phyloP scores from a whole-genome alignment of 2,329 filamentous ascomycete genomes.

The Phialemoniopsis sp. region DNA sequence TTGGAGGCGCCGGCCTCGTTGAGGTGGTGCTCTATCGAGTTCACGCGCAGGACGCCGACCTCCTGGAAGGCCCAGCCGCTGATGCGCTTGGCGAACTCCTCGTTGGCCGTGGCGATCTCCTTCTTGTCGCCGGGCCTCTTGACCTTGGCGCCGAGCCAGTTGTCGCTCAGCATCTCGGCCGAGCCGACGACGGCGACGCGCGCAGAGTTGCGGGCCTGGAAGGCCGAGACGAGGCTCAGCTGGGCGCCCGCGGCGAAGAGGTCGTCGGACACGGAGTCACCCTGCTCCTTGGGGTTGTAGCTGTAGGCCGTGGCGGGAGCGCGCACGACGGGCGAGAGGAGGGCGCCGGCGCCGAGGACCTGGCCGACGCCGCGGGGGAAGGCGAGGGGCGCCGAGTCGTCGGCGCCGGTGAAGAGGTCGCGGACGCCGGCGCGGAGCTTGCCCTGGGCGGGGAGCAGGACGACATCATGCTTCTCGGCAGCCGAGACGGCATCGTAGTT shows the following conservation, averaged over 20 bases:
- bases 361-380: constrained; percentile 80
- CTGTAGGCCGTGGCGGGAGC: constrained; percentile 84
- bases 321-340: constrained; percentile 77
- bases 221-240: constrained; percentile 74
- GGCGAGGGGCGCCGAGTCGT: constrained; percentile 59
- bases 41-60: constrained; percentile 81
- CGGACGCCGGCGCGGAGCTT: constrained; percentile 64
- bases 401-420: constrained; percentile 66
- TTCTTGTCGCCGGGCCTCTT: constrained; percentile 49
- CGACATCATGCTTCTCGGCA: constrained; percentile 79
- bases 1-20: constrained; percentile 49
- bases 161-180: constrained; percentile 80
- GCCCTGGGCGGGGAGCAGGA: constrained; percentile 69
- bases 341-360: constrained; percentile 70
- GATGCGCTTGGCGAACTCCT: constrained; percentile 78
- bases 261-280: constrained; percentile 71
- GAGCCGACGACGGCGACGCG: constrained; percentile 83
- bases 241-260: constrained; percentile 80
- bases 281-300: constrained; percentile 89
- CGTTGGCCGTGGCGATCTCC: constrained; percentile 66
- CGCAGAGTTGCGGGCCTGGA: constrained; percentile 92
- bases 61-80: constrained; percentile 98
- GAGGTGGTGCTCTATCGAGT: constrained; percentile 74
- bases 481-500: constrained; percentile 78
- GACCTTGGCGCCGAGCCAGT: constrained; percentile 83